These are phyloP conservation scores for Alectoria sarmentosa DNA, from an alignment of 495 filamentous ascomycete genomes.

Conservation along the genomic window DNA sequence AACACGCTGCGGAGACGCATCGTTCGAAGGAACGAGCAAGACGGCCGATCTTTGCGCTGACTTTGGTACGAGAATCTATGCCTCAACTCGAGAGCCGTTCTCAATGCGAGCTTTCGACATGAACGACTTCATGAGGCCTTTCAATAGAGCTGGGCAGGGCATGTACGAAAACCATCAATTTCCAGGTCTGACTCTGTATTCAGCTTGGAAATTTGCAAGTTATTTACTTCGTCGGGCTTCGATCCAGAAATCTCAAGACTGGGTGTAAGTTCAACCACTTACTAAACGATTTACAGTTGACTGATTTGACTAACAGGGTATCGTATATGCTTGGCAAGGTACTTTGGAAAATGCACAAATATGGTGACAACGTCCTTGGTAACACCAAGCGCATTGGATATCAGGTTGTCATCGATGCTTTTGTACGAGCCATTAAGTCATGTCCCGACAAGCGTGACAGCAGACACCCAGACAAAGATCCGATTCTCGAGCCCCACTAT, in stretches of 20 bases:
- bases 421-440: conserved; percentile 66
- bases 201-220: conserved; percentile 80
- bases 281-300: neutral
- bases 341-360: conserved; percentile 87
- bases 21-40: conserved; percentile 54
- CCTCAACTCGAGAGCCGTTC: conserved; percentile 84
- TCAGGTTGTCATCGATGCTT: conserved; percentile 57
- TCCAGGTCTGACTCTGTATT: conserved; percentile 61
- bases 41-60: conserved; percentile 81
- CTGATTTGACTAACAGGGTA: conserved; percentile 9
- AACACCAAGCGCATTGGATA: conserved; percentile 43
- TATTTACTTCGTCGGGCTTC: conserved; percentile 72
- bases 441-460: conserved; percentile 77
- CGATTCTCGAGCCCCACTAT: conserved; percentile 91
- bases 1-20: conserved; percentile 52
- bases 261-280: conserved; percentile 56
- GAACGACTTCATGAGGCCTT: conserved; percentile 67
- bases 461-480: conserved; percentile 53
- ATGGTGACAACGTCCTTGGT: conserved; percentile 42
- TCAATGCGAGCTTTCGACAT: conserved; percentile 79
- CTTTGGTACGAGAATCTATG: conserved; percentile 84
- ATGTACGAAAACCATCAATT: conserved; percentile 72
- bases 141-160: conserved; percentile 54
- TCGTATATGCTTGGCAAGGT: conserved; percentile 92
- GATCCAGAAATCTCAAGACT: conserved; percentile 65